Evolutionary conservation across 768 basidiomycete species (phyloP).

Genomic region (Boletus pseudopeckii): DNA sequence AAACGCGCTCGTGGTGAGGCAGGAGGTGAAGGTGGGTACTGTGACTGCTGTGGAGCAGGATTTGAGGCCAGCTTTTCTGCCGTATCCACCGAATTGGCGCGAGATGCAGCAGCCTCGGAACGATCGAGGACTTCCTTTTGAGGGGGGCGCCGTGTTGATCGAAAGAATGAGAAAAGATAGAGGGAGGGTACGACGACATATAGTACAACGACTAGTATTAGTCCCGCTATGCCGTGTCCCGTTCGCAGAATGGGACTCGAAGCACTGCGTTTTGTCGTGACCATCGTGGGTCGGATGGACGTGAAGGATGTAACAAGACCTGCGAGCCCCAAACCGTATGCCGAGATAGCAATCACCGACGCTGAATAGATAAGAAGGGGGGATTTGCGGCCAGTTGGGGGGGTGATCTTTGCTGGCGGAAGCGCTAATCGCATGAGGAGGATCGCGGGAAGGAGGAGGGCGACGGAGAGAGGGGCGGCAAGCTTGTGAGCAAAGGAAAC

Average conservation of each 20-base stretch:
- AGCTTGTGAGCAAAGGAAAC: conserved; percentile 47
- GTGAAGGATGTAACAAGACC: conserved; percentile 65
- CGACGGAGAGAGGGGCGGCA: conserved; percentile 47
- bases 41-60: conserved; percentile 29
- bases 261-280: conserved; percentile 31
- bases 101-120: conserved; percentile 27
- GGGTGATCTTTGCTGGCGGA: conserved; percentile 31
- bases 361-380: conserved; percentile 37
- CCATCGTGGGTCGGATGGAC: conserved; percentile 37
- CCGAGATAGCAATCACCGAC: conserved; percentile 39
- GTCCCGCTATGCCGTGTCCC: conserved; percentile 59
- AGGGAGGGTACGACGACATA: conserved; percentile 51
- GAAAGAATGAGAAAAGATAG: conserved; percentile 31
- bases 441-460: conserved; percentile 40
- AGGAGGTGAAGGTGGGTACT: conserved; percentile 30
- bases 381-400: conserved; percentile 20
- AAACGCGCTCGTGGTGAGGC: conserved; percentile 31
- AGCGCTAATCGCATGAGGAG: conserved; percentile 41
- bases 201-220: conserved; percentile 60
- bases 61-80: conserved; percentile 39
- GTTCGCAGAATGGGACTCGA: conserved; percentile 46
- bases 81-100: conserved; percentile 37
- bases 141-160: conserved; percentile 6
- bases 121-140: conserved; percentile 22
- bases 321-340: conserved; percentile 59